Base-by-base conservation (phyloP, 441 rosid species). In the Kokia cookei region DNA sequence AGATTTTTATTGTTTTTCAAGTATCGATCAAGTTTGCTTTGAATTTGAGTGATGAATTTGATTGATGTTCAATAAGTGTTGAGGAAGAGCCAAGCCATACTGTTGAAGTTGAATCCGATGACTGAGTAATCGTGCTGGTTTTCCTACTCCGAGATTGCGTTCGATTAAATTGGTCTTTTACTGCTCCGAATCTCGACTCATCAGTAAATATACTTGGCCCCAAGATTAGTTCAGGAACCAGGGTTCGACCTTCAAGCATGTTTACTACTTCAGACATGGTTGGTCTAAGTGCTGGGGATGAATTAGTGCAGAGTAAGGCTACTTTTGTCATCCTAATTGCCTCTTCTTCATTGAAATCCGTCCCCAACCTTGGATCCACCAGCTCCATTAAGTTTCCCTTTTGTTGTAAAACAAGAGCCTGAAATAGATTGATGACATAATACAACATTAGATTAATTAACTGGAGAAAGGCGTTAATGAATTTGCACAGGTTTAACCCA, bases 221-320 rank as follows among this genome's bases (percentile, higher is more conserved):
- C 76, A 73, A 64, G 40, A 73, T 53, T 5, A 84, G 43, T 27
- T 84, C 84, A 22, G 77, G 82, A 72, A 86, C 77, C 57, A 40
- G 71, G 1, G 40, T 78, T 74, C 78, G 82, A 24, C 94, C 97
- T 87, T 92, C 91, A 2, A 92, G 90, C 85, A 90, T 87, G 66
- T 88, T 88, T 53, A 92, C 86, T 0, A 86, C 96, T 2, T 84
- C 70, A 55, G 96, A 88, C 96, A 92, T 92, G 1, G 83, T 4
- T 1, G 97, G 97, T 75, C 97, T 83, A 7, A 74, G 78, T 14
- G 85, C 35, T 2, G 91, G 77, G 75, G 85, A 76, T 7, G 19
- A 78, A 78, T 83, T 81, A 2, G 92, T 76, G 81, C 97, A 90
- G 5, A 82, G 65, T 0, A 92, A 80, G 14, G 95, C 92, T 12